Base-by-base conservation (phyloP, 164 flowering plant species). In the Chloranthus sessilifolius region DNA sequence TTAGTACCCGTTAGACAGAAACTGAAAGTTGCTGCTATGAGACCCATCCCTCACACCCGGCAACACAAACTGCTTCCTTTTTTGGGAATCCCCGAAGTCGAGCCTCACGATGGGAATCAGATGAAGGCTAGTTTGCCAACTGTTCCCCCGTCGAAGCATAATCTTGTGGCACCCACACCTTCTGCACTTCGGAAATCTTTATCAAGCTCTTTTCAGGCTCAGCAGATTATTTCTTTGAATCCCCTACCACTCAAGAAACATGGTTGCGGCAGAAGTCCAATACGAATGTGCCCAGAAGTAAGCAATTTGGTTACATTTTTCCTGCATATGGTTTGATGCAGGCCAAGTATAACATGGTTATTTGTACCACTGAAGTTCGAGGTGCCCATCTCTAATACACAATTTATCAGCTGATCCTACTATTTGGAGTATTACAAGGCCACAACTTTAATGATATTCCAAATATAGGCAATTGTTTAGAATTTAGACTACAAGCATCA, bases 181-280 rank as follows among this genome's bases (percentile, higher is more conserved):
- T 68, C 59, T 2, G 27, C 79, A 1, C 85, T 80, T 58, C 66
- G 88, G 47, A 89, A 81, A 68, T 62, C 84, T 24, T 44, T 62
- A 9, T 77, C 97, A n/a, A 81, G 73, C 48, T 65, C 90, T 20
- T 74, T 59, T 55, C 97, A 89, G 61, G 82, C 86, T 27, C 82
- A 83, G 64, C 97, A 84, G 59, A 75, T 80, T 51, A 75, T 89
- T 47, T 74, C 99, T 11, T 69, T 94, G 66, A 94, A 94, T 69
- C 97, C 97, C 15, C 62, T 94, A 41, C 99, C 99, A 52, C 55
- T 94, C 63, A 94, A 94, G 77, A 94, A 94, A 58, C 99, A 94
- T 71, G 97, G 90, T 40, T 94, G 99, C 68, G 91, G 81, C 19
- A 77, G 99, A 74, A 57, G 72, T 47, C 90, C 92, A 0, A 81